Conservation (phyloP, 176 grass and related monocot genomes). For the Sorghum bicolor region DNA sequence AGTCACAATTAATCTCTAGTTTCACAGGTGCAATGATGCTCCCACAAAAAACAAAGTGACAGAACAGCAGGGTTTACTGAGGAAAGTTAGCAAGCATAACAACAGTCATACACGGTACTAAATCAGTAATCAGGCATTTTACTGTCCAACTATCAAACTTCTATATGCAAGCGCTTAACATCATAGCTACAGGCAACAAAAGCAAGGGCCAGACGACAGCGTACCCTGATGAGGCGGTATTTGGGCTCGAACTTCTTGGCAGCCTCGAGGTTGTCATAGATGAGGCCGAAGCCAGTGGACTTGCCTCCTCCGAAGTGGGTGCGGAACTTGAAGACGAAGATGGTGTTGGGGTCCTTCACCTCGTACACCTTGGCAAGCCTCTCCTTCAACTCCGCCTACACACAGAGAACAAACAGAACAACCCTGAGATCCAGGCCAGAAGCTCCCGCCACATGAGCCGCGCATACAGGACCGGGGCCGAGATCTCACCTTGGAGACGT, state of each 20-base stretch:
- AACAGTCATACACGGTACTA: not conserved
- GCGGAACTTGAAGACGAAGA: slow-evolving; percentile 96
- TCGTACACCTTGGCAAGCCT: slow-evolving; percentile 70
- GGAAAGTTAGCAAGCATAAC: not conserved
- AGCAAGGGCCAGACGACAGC: not conserved
- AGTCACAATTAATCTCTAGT: not conserved
- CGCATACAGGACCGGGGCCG: not conserved
- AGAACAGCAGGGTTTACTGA: not conserved
- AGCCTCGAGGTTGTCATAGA: slow-evolving; percentile 75
- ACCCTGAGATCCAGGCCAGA: not conserved
- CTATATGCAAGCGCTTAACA: not conserved
- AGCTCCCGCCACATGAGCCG: not conserved
- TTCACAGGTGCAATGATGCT: not conserved
- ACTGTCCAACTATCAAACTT: not conserved
- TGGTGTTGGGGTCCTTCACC: slow-evolving; percentile 81
- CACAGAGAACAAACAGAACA: not conserved
- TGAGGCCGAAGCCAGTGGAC: slow-evolving; percentile 87
- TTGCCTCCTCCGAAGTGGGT: slow-evolving; percentile 98
- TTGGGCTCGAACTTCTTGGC: slow-evolving; percentile 96
- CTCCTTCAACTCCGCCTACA: slow-evolving; percentile 83
- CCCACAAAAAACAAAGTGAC: not conserved
- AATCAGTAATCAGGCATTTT: not conserved
- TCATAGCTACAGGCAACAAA: not conserved
- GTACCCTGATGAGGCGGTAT: slow-evolving; percentile 95
- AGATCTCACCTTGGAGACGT: slow-evolving; percentile 77